Percentiles rank a stretch among this genome's conserved stretches.
phyloP scores from a whole-genome alignment of 495 filamentous ascomycete species.

The Cudoniella acicularis region DNA sequence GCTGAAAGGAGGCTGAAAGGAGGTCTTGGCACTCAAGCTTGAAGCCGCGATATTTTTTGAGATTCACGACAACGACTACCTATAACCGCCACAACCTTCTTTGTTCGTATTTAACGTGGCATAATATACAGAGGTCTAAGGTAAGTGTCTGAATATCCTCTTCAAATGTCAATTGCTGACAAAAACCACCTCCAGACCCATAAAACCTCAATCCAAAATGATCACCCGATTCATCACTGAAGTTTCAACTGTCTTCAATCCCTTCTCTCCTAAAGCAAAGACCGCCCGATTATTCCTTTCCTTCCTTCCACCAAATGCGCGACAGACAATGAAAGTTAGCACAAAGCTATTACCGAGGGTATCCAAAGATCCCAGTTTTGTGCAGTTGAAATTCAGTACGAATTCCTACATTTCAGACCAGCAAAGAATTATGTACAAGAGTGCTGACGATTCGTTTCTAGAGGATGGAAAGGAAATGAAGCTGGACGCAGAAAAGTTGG shows the following conservation, averaged over 20 bases:
- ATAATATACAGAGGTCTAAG: no score
- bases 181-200: background rate
- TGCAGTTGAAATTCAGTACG: conserved; percentile 81
- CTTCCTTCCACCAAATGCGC: conserved; percentile 75
- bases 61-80: background rate
- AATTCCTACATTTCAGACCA: conserved; percentile 20
- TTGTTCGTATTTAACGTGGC: background rate
- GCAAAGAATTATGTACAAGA: background rate
- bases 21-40: background rate
- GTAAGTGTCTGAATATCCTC: no score
- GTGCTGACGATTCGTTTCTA: conserved; percentile 32
- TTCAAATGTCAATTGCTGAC: background rate
- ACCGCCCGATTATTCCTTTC: conserved; percentile 84
- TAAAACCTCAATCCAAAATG: conserved; percentile 55
- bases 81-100: background rate
- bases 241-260: conserved; percentile 84
- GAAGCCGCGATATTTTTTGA: conserved; percentile 1
- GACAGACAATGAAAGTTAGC: conserved; percentile 69
- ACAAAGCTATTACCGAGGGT: conserved; percentile 69
- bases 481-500: conserved; percentile 67
- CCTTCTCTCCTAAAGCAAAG: conserved; percentile 72
- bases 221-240: conserved; percentile 82
- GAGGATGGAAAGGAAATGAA: conserved; percentile 81
- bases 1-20: no score
- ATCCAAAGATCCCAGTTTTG: conserved; percentile 55